Evolutionary conservation across 495 filamentous ascomycete genomes (phyloP).

Genomic region (Aspergillus wentii): DNA sequence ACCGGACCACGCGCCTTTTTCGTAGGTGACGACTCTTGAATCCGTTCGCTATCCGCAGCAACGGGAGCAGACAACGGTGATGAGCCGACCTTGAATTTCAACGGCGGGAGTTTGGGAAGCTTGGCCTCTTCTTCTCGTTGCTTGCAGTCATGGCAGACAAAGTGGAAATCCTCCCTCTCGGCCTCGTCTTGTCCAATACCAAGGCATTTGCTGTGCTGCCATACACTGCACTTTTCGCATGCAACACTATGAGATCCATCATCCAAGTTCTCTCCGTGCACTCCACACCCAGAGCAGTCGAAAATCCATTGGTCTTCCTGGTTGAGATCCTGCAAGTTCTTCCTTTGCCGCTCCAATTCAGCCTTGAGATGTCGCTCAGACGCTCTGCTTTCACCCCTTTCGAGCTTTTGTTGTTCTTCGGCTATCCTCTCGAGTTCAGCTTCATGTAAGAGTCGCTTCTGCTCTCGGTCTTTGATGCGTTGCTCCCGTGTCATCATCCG

Average conservation of each 20-base stretch:
- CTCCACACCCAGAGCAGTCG: constrained; percentile 82
- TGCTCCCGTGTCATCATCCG: constrained; percentile 82
- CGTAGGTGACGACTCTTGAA: constrained; percentile 21
- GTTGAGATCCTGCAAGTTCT: constrained; percentile 63
- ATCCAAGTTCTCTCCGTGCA: constrained; percentile 81
- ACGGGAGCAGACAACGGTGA: constrained; percentile 42
- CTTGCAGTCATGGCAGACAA: constrained; percentile 77
- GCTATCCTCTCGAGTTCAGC: constrained; percentile 74
- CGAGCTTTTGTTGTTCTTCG: constrained; percentile 66
- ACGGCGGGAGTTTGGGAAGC: constrained; percentile 63
- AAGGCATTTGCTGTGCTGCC: constrained; percentile 93
- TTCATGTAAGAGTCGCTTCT: constrained; percentile 73
- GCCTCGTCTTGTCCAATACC: constrained; percentile 72
- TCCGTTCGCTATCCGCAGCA: constrained; percentile 15
- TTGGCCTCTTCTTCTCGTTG: constrained; percentile 59
- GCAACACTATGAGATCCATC: constrained; percentile 90
- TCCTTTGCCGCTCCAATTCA: constrained; percentile 71
- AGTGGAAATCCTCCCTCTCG: constrained; percentile 82
- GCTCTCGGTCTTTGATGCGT: constrained; percentile 76
- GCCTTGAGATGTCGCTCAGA: constrained; percentile 76
- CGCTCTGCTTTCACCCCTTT: constrained; percentile 56
- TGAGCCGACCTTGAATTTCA: constrained; percentile 58
- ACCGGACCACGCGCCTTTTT: constrained; percentile 25
- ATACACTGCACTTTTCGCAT: constrained; percentile 93
- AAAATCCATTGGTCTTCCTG: constrained; percentile 90